Conservation (phyloP, 371 early-diverging fungal genomes). For the Mucor sp. region DNA sequence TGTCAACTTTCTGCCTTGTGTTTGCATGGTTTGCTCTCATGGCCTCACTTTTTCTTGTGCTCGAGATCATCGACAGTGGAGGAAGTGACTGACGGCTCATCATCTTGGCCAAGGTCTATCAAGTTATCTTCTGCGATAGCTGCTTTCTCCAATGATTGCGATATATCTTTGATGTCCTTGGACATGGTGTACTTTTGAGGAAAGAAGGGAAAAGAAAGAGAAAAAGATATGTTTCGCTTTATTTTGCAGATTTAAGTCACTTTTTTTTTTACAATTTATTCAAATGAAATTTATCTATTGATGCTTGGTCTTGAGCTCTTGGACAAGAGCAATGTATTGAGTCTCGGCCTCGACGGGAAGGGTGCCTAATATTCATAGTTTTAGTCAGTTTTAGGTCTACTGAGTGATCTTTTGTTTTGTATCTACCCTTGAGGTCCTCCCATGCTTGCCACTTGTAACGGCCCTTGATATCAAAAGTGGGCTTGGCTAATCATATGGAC, state of each 20-base stretch:
- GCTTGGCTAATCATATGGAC: conserved; percentile 28
- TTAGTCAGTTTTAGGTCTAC: not conserved
- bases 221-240: not conserved
- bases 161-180: conserved; percentile 8
- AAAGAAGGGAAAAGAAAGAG: conserved; percentile 1
- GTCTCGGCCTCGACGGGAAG: conserved; percentile 66
- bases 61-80: not conserved
- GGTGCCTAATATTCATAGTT: conserved; percentile 10
- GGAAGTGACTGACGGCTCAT: not conserved
- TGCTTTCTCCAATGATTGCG: conserved; percentile 6
- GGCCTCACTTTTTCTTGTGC: not conserved
- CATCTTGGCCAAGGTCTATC: not conserved
- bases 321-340: conserved; percentile 78
- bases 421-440: conserved; percentile 59
- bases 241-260: conserved; percentile 1
- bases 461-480: conserved; percentile 70
- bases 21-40: not conserved
- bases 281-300: not conserved
- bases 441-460: conserved; percentile 89
- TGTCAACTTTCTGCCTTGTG: not conserved
- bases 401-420: not conserved
- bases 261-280: conserved; percentile 2
- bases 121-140: not conserved
- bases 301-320: conserved; percentile 54
- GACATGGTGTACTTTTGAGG: conserved; percentile 1